phyloP scores from a whole-genome alignment of 441 rosid genomes.

The Arabidopsis hybrid region DNA sequence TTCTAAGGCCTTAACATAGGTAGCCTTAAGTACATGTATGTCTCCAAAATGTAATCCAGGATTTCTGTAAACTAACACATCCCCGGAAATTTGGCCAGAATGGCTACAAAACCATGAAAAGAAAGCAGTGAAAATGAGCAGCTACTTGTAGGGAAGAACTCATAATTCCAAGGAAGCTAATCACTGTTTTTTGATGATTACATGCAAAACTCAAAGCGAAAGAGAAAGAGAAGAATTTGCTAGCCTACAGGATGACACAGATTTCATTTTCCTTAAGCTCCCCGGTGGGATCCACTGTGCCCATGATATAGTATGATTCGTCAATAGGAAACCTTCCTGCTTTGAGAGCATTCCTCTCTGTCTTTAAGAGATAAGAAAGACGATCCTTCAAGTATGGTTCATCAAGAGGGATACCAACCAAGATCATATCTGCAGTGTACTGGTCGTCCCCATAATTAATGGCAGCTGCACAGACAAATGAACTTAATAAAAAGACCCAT shows the following conservation, averaged over 20 bases:
- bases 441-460: slow-evolving; percentile 56
- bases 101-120: slow-evolving; percentile 50
- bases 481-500: slow-evolving; percentile 15
- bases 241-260: slow-evolving; percentile 73
- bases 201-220: slow-evolving; percentile 17
- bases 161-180: slow-evolving; percentile 9
- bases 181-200: not conserved
- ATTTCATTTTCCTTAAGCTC: slow-evolving; percentile 69
- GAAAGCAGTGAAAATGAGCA: slow-evolving; percentile 23
- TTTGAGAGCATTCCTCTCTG: slow-evolving; percentile 57
- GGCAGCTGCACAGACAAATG: slow-evolving; percentile 52
- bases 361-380: slow-evolving; percentile 46
- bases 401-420: slow-evolving; percentile 75
- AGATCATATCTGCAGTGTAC: slow-evolving; percentile 57
- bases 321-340: slow-evolving; percentile 64
- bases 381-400: slow-evolving; percentile 62
- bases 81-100: slow-evolving; percentile 76
- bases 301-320: slow-evolving; percentile 85
- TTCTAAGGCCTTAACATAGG: slow-evolving; percentile 57
- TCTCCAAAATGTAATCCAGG: slow-evolving; percentile 92
- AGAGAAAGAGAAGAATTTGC: not conserved
- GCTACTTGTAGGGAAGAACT: not conserved
- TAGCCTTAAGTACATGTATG: slow-evolving; percentile 71
- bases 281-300: slow-evolving; percentile 83
- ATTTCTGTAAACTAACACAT: slow-evolving; percentile 76